Percentiles rank a stretch among this genome's conserved stretches.
These are phyloP conservation scores for Calonectria hawksworthii DNA, from an alignment of 2,329 filamentous ascomycete genomes.

Conservation along the genomic window DNA sequence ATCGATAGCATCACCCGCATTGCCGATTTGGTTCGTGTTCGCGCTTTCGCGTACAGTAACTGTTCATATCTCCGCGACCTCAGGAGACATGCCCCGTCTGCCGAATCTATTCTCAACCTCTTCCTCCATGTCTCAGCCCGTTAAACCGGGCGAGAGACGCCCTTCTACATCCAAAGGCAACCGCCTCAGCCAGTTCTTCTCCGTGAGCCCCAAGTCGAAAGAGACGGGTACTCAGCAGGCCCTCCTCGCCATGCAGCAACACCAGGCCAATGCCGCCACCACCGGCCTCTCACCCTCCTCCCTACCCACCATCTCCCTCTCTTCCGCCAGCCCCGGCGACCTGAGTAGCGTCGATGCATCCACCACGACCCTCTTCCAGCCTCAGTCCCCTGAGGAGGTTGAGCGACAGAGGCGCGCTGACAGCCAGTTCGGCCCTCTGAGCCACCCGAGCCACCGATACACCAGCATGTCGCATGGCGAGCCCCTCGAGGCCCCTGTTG, in stretches of 20 bases:
- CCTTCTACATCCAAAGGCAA: conserved; percentile 78
- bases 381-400: conserved; percentile 86
- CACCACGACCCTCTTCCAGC: conserved; percentile 86
- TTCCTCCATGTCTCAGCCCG: conserved; percentile 62
- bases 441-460: conserved; percentile 86
- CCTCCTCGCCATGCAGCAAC: conserved; percentile 76
- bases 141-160: conserved; percentile 69
- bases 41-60: not conserved
- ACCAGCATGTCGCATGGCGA: conserved; percentile 88
- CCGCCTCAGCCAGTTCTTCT: conserved; percentile 87
- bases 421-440: conserved; percentile 91
- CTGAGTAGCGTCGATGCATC: conserved; percentile 78
- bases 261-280: conserved; percentile 62
- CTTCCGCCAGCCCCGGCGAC: conserved; percentile 85
- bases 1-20: not conserved
- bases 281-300: conserved; percentile 81
- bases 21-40: not conserved
- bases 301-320: conserved; percentile 91
- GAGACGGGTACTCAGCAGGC: conserved; percentile 76
- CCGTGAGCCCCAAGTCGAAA: conserved; percentile 82
- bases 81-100: conserved; percentile 70
- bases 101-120: conserved; percentile 70
- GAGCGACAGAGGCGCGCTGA: conserved; percentile 82
- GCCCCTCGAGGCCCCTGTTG: conserved; percentile 84
- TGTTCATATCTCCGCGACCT: conserved; percentile 28